Base-by-base conservation (phyloP, 495 filamentous ascomycete species). In the Tirmania nivea region DNA sequence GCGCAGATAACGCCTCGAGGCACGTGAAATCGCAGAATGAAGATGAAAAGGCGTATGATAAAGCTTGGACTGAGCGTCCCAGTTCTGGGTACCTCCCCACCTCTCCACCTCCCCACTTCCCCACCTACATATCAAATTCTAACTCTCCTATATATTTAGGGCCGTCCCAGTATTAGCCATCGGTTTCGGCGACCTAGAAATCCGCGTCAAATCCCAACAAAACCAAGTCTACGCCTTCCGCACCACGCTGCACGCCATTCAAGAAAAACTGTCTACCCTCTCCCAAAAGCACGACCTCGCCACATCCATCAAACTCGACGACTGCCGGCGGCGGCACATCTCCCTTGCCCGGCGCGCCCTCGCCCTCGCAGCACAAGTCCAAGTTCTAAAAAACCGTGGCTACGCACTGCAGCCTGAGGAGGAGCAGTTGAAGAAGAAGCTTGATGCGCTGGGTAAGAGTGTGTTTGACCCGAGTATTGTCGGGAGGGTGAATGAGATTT, bases 321-420 rank as follows among this genome's bases (percentile, higher is more conserved):
- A 89, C 55, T 85, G 83, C 20, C 75, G 80, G 54, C 75, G 88
- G 54, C 81, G 79, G 62, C 90, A 96, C 65, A 72, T 79, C 9
- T 77, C 82, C 35, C 70, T 94, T 45, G 82, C 80, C 60, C 81
- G 86, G 59, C 78, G 92, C 47, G 88, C 81, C 58, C 70, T 96
- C 16, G 75, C 79, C 10, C 73, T 99, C 25, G 90, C 90, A 1
- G 83, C 86, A 9, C 88, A 89, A 65, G 87, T 90, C 0, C 90
- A 99, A 67, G 78, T 94, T 19, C 67, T 96, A 66, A 76, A 88
- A 54, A 95, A 93, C 63, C 67, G 87, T 45, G 90, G 92, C 10
- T 99, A 95, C 66, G 86, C 85, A 6, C 76, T 99, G 67, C 84
- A 87, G 61, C 78, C 81, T 47, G 81, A 86, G 39, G 90, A 99